Evolutionary conservation across 2,329 filamentous ascomycete genomes (phyloP).

Genomic region (Neonectria neomacrospora): DNA sequence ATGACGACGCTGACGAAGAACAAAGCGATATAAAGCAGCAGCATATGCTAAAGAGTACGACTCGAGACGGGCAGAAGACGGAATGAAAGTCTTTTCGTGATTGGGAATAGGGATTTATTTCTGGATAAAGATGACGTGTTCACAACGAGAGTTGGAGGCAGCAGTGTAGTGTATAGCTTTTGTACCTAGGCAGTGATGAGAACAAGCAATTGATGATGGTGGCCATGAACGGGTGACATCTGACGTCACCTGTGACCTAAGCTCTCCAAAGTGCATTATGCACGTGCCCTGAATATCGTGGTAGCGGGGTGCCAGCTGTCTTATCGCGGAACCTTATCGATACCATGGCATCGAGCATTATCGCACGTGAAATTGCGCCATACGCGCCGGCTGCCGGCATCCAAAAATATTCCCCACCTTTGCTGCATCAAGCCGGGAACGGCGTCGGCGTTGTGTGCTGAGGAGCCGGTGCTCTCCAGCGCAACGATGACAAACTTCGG

Average conservation of each 20-base stretch:
- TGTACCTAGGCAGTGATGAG: background rate
- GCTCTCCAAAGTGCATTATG: background rate
- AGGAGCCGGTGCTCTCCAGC: slow-evolving; percentile 11
- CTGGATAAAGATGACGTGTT: slow-evolving; percentile 3
- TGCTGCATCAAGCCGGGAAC: slow-evolving; percentile 32
- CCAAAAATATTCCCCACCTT: slow-evolving; percentile 26
- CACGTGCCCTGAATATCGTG: slow-evolving; percentile 1
- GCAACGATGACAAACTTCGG: slow-evolving; percentile 41
- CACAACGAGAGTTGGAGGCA: slow-evolving; percentile 6
- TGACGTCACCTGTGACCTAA: background rate
- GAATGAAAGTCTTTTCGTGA: background rate
- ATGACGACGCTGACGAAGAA: slow-evolving; percentile 30
- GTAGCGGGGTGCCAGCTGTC: background rate
- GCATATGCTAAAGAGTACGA: slow-evolving; percentile 19
- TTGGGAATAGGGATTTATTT: background rate
- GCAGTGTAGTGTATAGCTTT: slow-evolving; percentile 1
- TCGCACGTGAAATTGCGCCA: slow-evolving; percentile 47
- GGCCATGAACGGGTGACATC: background rate
- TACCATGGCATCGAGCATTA: slow-evolving; percentile 2
- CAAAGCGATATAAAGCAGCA: slow-evolving; percentile 30
- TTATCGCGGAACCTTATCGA: slow-evolving; percentile 32
- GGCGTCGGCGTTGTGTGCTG: slow-evolving; percentile 20
- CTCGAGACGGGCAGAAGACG: background rate
- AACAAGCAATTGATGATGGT: background rate
- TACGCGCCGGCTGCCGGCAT: slow-evolving; percentile 28